A percentile compares a stretch with the other conserved stretches of the same genome.
Evolutionary conservation across 306 rosid species (phyloP).

Genomic region (Inga leiocalycina): DNA sequence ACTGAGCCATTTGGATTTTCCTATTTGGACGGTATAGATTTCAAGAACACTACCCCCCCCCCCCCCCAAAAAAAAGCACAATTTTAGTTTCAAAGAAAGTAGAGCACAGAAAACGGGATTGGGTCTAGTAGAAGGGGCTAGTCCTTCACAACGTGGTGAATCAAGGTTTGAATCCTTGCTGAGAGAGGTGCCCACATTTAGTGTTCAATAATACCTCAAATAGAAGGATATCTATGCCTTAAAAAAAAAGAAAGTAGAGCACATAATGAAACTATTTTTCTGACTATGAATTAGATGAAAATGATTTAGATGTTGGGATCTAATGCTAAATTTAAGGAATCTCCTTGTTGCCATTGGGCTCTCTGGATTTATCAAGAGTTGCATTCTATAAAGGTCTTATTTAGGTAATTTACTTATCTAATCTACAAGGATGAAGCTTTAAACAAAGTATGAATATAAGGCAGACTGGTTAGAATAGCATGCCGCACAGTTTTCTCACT

Average conservation of each 20-base stretch:
- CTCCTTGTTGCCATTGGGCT: background rate
- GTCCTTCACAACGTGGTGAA: too few relatives aligned
- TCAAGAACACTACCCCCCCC: background rate
- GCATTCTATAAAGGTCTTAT: background rate
- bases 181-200: too few relatives aligned
- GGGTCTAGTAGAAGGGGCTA: too few relatives aligned
- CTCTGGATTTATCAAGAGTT: background rate
- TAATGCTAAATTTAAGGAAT: background rate
- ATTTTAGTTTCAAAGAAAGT: background rate
- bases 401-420: background rate
- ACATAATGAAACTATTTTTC: background rate
- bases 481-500: background rate
- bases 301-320: background rate
- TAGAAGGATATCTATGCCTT: too few relatives aligned
- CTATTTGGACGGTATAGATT: background rate
- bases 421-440: background rate
- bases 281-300: background rate
- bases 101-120: too few relatives aligned
- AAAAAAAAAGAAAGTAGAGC: background rate
- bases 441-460: slow-evolving; percentile 1
- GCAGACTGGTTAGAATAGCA: background rate
- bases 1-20: background rate
- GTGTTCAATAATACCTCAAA: accelerated
- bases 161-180: too few relatives aligned
- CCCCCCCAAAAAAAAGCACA: too few relatives aligned